Conservation (phyloP, 768 basidiomycete genomes). For the Suillus alpinus region DNA sequence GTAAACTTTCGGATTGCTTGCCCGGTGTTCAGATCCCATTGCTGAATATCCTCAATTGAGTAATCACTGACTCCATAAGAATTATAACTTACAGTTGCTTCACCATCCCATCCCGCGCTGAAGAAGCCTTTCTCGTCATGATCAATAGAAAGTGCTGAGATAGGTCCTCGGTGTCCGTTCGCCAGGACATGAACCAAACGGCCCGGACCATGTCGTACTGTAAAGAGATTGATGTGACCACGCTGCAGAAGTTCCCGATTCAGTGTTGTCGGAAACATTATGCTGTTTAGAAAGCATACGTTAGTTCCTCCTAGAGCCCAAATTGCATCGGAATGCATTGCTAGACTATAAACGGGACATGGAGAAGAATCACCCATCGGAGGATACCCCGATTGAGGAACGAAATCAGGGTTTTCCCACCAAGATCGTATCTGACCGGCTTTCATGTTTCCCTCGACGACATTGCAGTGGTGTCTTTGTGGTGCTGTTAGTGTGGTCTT, state of each 20-base stretch:
- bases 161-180: conserved; percentile 73
- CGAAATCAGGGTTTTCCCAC: conserved; percentile 72
- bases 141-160: conserved; percentile 81
- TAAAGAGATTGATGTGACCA: conserved; percentile 92
- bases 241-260: conserved; percentile 43
- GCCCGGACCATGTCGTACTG: conserved; percentile 90
- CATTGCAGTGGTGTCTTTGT: conserved; percentile 83
- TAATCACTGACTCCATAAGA: background rate
- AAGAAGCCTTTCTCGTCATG: conserved; percentile 83
- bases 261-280: background rate
- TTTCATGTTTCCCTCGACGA: conserved; percentile 91
- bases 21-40: conserved; percentile 98
- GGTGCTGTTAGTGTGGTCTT: conserved; percentile 84
- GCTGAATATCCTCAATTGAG: conserved; percentile 44
- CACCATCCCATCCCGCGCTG: conserved; percentile 94
- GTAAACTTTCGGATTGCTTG: conserved; percentile 72
- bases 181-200: conserved; percentile 63
- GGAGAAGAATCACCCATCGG: conserved; percentile 49
- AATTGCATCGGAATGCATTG: conserved; percentile 88
- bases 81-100: conserved; percentile 63
- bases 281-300: conserved; percentile 43
- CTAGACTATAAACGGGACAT: conserved; percentile 85
- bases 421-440: conserved; percentile 82
- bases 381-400: conserved; percentile 23
- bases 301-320: conserved; percentile 89